Evolutionary conservation across 345 rosid species (phyloP), one percentile per base, ranked within the genome.

Genomic region (Acer negundo): DNA sequence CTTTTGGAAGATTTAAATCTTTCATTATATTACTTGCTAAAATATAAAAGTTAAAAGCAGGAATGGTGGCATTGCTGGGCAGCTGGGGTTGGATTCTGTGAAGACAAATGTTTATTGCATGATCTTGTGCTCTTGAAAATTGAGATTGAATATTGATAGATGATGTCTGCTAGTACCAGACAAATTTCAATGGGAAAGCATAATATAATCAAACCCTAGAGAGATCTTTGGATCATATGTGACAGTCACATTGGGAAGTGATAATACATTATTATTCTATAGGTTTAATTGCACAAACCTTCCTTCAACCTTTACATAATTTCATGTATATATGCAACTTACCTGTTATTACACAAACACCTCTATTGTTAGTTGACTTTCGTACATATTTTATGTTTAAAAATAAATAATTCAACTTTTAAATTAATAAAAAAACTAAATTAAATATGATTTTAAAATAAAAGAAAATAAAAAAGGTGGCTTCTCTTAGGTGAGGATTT

Each of bases 1-100:
- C 80, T 65, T 82, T 84, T 69, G 28, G 67, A 76, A 76, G 84
- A 80, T 84, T 75, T 75, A 79, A 77, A 75, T 71, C 73, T 66
- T 44, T 42, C 46, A 42, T 42, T 42, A 9, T 35, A 35, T 35
- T 35, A 42, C 46, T 42, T 49, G 64, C 53, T 23, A 40, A 51
- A 7, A 11, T 26, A 10, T 22, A 46, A 49, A 16, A 69, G 22
- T 61, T 64, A 59, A 12, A 19, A 31, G 69, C 38, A 35, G 38
- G 38, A 35, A 35, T 35, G 38, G 38, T 31, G 38, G 35, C 35
- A 3, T 31, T 35, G 38, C 38, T 35, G 6, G 38, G 38, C 38
- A 35, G 46, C 10, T 42, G 46, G 80, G 75, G 20, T 80, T 75
- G 83, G 78, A 72, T 67, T 79, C 42, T 80, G 77, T 66, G 80